A percentile compares a stretch with the other conserved stretches of the same genome.
These are phyloP conservation scores for Coriolopsis trogii DNA, from an alignment of 1,284 basidiomycete genomes.

Conservation along the genomic window DNA sequence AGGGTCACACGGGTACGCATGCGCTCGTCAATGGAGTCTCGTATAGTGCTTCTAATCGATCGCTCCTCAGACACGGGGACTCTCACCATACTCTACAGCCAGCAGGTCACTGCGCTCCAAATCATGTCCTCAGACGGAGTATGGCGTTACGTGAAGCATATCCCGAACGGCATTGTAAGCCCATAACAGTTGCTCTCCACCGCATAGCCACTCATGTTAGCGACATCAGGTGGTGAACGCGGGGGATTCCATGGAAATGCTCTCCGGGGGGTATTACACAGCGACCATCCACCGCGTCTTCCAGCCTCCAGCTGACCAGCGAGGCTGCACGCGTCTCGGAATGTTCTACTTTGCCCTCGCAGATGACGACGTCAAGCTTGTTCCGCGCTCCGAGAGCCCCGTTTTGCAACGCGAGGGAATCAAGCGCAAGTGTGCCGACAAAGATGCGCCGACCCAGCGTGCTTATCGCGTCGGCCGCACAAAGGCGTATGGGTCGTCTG, in stretches of 20 bases:
- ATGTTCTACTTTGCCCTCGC: slow-evolving; percentile 50
- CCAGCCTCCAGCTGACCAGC: slow-evolving; percentile 53
- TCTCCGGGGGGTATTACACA: slow-evolving; percentile 53
- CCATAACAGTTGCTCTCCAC: neutral
- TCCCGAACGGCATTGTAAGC: slow-evolving; percentile 58
- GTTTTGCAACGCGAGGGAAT: slow-evolving; percentile 40
- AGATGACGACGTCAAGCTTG: slow-evolving; percentile 36
- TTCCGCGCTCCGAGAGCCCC: slow-evolving; percentile 42
- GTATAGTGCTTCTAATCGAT: too few relatives aligned
- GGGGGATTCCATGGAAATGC: slow-evolving; percentile 60
- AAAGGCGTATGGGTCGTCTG: slow-evolving; percentile 36
- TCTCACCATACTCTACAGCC: slow-evolving; percentile 59
- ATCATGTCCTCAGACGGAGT: slow-evolving; percentile 52
- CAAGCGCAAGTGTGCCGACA: slow-evolving; percentile 34
- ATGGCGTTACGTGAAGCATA: slow-evolving; percentile 64
- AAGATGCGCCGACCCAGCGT: slow-evolving; percentile 39
- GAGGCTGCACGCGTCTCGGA: slow-evolving; percentile 47
- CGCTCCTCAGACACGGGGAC: slow-evolving; percentile 53
- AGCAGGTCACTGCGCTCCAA: slow-evolving; percentile 60
- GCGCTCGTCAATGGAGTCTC: neutral
- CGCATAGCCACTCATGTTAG: neutral
- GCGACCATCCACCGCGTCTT: slow-evolving; percentile 42
- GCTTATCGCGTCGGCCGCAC: slow-evolving; percentile 41
- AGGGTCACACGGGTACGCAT: slow-evolving; percentile 56
- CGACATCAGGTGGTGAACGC: slow-evolving; percentile 58